These are phyloP conservation scores for Globisporangium spinosum DNA, from an alignment of 352 stramenopile species.

Conservation along the genomic window DNA sequence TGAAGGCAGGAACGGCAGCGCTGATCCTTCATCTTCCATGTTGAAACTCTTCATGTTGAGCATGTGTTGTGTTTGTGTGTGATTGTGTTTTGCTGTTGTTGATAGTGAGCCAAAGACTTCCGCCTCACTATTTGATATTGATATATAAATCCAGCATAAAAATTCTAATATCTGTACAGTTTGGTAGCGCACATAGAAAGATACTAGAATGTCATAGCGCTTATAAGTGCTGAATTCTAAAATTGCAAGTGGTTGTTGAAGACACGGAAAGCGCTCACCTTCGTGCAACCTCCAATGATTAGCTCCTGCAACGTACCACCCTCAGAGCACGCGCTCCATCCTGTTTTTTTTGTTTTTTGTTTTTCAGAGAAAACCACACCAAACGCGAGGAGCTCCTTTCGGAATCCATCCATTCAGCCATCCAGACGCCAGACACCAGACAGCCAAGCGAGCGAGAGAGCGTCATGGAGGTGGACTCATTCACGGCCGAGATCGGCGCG, in stretches of 20 bases:
- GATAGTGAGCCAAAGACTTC: not conserved
- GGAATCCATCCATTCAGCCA: conserved; percentile 6
- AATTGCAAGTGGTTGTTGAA: not conserved
- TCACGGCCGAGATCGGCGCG: conserved; percentile 31
- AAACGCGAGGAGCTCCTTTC: not conserved
- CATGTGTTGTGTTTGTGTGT: not conserved
- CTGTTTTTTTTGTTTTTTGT: not conserved
- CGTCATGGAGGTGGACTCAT: conserved; percentile 29
- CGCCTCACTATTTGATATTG: not conserved
- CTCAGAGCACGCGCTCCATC: not conserved
- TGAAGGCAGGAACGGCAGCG: conserved; percentile 18
- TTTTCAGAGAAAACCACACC: not conserved
- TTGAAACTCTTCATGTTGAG: conserved; percentile 6
- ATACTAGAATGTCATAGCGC: not conserved
- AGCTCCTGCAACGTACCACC: not conserved
- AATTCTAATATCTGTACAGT: not conserved
- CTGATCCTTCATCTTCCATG: conserved; percentile 2
- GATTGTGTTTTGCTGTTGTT: not conserved
- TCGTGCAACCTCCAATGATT: not conserved
- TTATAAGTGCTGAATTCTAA: not conserved
- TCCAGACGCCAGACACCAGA: not conserved
- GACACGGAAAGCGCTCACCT: not conserved
- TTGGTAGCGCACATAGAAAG: not conserved
- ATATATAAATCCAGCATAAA: not conserved
- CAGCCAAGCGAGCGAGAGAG: conserved; percentile 18